Percentiles rank a stretch among this genome's conserved stretches.
Conservation (phyloP, 148 eudicot species). For the Hydrangea macrophylla region DNA sequence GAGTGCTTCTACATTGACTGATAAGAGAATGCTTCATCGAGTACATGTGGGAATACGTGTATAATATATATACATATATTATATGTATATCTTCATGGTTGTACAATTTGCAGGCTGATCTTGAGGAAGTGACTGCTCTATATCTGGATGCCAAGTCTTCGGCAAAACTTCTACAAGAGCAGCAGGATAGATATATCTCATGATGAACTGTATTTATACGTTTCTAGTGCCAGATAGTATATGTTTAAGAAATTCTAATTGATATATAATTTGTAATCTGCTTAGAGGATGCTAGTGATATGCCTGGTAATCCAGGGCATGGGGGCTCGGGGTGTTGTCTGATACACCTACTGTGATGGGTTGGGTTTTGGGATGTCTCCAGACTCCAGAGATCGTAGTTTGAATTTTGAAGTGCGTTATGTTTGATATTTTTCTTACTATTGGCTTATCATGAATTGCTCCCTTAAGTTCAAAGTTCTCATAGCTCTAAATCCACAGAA, state of each 20-base stretch:
- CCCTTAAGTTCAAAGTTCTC: too few species aligned
- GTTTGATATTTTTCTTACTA: not conserved
- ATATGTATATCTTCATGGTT: not conserved
- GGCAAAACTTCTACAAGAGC: constrained; percentile 93
- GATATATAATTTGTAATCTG: not conserved
- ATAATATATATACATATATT: too few species aligned
- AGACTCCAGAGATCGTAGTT: not conserved
- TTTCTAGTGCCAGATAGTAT: not conserved
- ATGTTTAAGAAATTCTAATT: not conserved
- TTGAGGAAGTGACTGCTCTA: constrained; percentile 73
- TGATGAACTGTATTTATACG: constrained; percentile 21
- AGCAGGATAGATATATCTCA: constrained; percentile 90
- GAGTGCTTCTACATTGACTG: not conserved
- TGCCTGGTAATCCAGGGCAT: not conserved
- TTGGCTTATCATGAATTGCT: too few species aligned
- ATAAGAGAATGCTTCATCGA: not conserved
- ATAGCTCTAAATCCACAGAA: too few species aligned
- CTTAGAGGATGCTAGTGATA: not conserved
- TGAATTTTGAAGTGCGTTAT: not conserved
- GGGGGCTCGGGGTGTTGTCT: too few species aligned
- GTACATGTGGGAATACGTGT: not conserved
- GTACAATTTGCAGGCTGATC: constrained; percentile 61
- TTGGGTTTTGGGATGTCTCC: too few species aligned
- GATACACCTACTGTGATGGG: too few species aligned
- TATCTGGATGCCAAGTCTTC: constrained; percentile 94